Base-by-base conservation (phyloP, 768 basidiomycete genomes). In the Coprinellus micaceus region DNA sequence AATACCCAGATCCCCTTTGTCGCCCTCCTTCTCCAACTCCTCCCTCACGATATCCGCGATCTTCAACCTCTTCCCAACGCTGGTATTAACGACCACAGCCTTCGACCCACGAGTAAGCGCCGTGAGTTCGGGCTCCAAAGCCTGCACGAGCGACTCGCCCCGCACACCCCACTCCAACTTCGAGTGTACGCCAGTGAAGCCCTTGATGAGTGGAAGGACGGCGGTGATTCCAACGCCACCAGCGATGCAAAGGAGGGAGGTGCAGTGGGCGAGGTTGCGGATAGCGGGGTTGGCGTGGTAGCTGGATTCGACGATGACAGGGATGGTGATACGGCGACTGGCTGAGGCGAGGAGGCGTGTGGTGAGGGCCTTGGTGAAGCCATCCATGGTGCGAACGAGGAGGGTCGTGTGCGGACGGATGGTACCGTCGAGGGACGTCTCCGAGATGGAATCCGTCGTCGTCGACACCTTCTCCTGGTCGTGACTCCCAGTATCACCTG, bases 181-280 rank as follows among this genome's bases (percentile, higher is more conserved):
- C 7, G 52, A 22, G 13, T 45, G 43, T 0, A 40, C 52, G 17
- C 53, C 57, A 11, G 29, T 45, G 30, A 54, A 58, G 19, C 36
- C 15, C 37, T 44, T 53, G 11, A 58, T n/a, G 28, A 58, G 44
- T 5, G 57, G 57, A 6, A 58, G 12, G 5, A 58, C 52, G 22
- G 45, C 52, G 15, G 57, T 58, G 52, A 58, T 50, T 36, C 57
- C 57, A 12, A 58, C 57, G 0, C 57, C 57, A 28, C 57, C 57
- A 7, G 52, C 57, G 22, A 58, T 48, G 52, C 44, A 46, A 15
- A 58, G 9, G 37, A 58, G 52, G 36, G 52, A 53, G 3, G 57
- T 48, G 46, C 57, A 58, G 17, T 40, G 36, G 7, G 45, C 45
- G 17, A 58, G 52, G 37, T 49, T 50, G 28, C 53, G 57, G 4